Evolutionary conservation across 345 rosid species (phyloP), one percentile per base, ranked within the genome.

Genomic region (Jatropha curcas): DNA sequence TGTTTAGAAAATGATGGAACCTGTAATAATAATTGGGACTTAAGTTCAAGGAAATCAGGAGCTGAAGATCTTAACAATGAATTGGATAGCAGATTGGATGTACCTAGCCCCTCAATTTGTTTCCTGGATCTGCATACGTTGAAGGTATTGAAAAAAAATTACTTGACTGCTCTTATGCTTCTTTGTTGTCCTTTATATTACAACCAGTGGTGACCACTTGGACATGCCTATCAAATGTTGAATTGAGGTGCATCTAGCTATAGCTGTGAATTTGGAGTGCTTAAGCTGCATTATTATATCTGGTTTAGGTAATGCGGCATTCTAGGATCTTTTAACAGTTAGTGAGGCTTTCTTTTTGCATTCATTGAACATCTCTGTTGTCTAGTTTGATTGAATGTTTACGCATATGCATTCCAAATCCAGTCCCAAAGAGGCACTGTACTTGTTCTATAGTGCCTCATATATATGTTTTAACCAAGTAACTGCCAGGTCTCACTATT

Each of bases 81-180:
- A 75, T 75, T 82, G 10, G 88, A 34, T 19, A 88, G 78, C 68
- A 83, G 74, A 67, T 75, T 84, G 57, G 89, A 88, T 80, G 78
- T 89, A 74, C 83, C 89, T 46, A 79, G 84, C 27, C 94, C 99
- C 41, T 88, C 96, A 9, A 72, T 95, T 79, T 93, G 98, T 85
- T 90, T 93, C 84, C 80, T 93, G 73, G 84, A 91, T 87, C 76
- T 95, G 73, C 89, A 88, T 79, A 85, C 92, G 6, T 78, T 93
- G 25, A 79, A 88, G 98, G 98, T 95, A 89, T 34, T 11, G n/a
- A 37, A 37, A 62, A 27, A 8, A 8, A 8, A 39, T 33, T 31
- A 27, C 28, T 33, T 22, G 4, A 10, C 31, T 0, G 22, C 31
- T 27, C 19, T 22, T 17, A 30, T 28, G 33, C 17, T 55, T 10